Conservation (phyloP, 176 grass and related monocot genomes). For the Themeda triandra region DNA sequence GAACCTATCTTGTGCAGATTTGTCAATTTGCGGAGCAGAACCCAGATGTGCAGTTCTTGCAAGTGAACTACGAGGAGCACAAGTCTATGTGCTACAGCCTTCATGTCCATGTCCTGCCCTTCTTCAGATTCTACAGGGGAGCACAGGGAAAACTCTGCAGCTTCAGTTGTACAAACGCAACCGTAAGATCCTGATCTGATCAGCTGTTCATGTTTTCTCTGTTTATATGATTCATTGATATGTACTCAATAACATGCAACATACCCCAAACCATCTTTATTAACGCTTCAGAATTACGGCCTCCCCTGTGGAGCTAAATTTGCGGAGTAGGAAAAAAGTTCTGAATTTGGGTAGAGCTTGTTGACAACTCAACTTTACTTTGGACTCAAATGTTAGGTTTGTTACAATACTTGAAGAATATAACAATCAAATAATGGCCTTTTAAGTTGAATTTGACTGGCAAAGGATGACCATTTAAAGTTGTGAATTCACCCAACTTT, state of each 20-base stretch:
- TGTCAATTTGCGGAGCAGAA: slow-evolving; percentile 81
- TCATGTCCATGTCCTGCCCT: slow-evolving; percentile 88
- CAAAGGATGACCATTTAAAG: too few species aligned
- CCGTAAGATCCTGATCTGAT: slow-evolving; percentile 45
- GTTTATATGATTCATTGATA: neutral
- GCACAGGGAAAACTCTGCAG: slow-evolving; percentile 75
- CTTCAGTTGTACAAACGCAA: slow-evolving; percentile 98
- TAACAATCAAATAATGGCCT: too few species aligned
- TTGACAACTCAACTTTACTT: too few species aligned
- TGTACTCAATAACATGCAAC: neutral
- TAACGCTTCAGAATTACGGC: neutral
- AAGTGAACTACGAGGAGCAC: slow-evolving; percentile 92
- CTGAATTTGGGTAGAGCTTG: too few species aligned
- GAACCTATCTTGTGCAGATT: slow-evolving; percentile 45
- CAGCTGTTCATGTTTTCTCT: neutral
- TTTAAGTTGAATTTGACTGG: too few species aligned
- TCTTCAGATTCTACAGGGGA: slow-evolving; percentile 95
- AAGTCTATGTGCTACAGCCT: slow-evolving; percentile 95
- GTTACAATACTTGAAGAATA: too few species aligned
- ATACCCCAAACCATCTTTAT: neutral
- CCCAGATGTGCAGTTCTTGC: slow-evolving; percentile 73
- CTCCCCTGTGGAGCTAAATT: neutral
- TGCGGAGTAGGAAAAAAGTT: too few species aligned
- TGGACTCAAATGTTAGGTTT: too few species aligned
- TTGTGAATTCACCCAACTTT: too few species aligned